phyloP scores from a whole-genome alignment of 2,329 filamentous ascomycete species.

The Boeremia lycopersici region DNA sequence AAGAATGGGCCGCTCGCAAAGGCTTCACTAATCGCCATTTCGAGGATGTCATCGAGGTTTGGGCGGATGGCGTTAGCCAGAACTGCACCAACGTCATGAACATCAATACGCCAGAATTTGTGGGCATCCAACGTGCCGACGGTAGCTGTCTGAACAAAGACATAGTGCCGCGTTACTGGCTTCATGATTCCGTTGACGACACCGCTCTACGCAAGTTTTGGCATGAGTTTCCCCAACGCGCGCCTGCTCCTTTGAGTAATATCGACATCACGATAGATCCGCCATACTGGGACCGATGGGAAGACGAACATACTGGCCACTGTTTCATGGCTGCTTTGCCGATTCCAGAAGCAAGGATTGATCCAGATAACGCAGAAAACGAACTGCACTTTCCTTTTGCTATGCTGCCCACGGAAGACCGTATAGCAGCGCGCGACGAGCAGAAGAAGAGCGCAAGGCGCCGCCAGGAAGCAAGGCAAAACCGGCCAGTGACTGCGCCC shows the following conservation, averaged over 20 bases:
- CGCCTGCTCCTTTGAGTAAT: conserved; percentile 33
- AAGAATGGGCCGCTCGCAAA: conserved; percentile 54
- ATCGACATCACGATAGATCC: conserved; percentile 23
- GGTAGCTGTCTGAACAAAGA: conserved; percentile 23
- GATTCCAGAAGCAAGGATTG: conserved; percentile 33
- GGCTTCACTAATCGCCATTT: conserved; percentile 39
- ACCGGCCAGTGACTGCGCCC: conserved; percentile 22
- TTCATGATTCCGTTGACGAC: conserved; percentile 32
- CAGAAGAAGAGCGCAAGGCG: conserved; percentile 19
- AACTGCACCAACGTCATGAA: conserved; percentile 17
- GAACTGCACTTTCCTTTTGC: conserved; percentile 5
- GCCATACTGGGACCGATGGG: conserved; percentile 43
- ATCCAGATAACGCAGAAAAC: conserved; percentile 27
- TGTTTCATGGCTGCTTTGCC: conserved; percentile 22
- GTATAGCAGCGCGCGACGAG: conserved; percentile 12
- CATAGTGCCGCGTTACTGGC: conserved; percentile 39
- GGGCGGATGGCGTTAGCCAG: conserved; percentile 31
- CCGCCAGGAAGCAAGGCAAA: conserved; percentile 10
- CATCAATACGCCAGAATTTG: conserved; percentile 6
- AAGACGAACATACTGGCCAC: conserved; percentile 1
- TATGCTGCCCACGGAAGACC: conserved; percentile 14
- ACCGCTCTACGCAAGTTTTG: conserved; percentile 34
- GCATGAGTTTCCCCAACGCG: conserved; percentile 25
- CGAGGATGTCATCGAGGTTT: conserved; percentile 39
- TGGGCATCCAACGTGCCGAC: not conserved